Evolutionary conservation across 2,329 filamentous ascomycete species (phyloP).

Genomic region (Pseudogymnoascus sp.): DNA sequence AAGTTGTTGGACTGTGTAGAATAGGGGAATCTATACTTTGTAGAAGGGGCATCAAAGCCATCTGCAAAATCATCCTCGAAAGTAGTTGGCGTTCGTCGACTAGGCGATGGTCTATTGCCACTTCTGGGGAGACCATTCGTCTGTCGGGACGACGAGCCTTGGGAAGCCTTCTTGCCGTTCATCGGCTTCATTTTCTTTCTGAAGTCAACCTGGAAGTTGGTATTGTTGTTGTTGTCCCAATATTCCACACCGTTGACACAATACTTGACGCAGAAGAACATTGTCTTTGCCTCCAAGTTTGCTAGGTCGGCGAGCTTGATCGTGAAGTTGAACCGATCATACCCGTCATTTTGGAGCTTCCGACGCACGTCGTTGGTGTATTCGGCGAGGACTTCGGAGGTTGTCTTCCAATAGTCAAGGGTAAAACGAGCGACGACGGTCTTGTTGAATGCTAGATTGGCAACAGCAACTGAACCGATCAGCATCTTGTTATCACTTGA

Average conservation of each 20-base stretch:
- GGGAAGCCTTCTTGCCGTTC: slow-evolving; percentile 47
- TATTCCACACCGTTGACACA: slow-evolving; percentile 73
- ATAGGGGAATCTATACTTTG: slow-evolving; percentile 30
- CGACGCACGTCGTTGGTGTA: slow-evolving; percentile 71
- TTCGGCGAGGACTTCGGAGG: slow-evolving; percentile 86
- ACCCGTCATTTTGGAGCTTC: slow-evolving; percentile 55
- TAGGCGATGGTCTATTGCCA: slow-evolving; percentile 44
- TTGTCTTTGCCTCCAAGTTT: slow-evolving; percentile 84
- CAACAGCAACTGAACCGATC: slow-evolving; percentile 73
- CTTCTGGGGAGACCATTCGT: slow-evolving; percentile 57
- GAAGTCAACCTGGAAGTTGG: slow-evolving; percentile 95
- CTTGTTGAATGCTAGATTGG: slow-evolving; percentile 87
- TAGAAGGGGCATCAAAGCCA: slow-evolving; percentile 36
- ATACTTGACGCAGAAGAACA: slow-evolving; percentile 89
- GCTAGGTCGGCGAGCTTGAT: slow-evolving; percentile 88
- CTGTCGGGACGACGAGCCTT: slow-evolving; percentile 43
- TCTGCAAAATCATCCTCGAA: slow-evolving; percentile 64
- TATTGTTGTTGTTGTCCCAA: slow-evolving; percentile 86
- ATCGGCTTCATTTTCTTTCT: slow-evolving; percentile 63
- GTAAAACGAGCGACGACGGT: slow-evolving; percentile 87
- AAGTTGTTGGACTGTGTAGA: slow-evolving; percentile 21
- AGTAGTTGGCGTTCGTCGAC: slow-evolving; percentile 43
- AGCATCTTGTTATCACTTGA: slow-evolving; percentile 82
- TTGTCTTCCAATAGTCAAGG: slow-evolving; percentile 97
- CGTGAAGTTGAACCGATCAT: slow-evolving; percentile 87